Evolutionary conservation across 139 green algal species (phyloP), one percentile per base, ranked within the genome.

Genomic region (Picochlorum sp.): DNA sequence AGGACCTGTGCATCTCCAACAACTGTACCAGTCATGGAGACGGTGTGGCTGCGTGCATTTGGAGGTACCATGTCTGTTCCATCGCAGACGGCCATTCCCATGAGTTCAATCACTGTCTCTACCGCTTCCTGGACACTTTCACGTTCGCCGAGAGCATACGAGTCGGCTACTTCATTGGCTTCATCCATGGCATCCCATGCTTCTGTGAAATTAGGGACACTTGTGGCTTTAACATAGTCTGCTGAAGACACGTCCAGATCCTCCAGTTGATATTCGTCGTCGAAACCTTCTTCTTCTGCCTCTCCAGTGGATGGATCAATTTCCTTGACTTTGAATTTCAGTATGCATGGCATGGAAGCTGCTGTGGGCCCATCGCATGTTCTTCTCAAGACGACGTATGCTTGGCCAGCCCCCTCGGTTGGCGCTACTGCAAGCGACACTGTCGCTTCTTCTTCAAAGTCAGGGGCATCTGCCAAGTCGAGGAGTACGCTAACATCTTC

Each of bases 211-310:
- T 96, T 96, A 51, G 79, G 28, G 44, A 95, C 60, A 6, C 13
- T 11, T 8, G 71, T 67, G 11, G 76, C 75, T 58, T 83, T 84
- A 30, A 98, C 76, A 74, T 96, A 99, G 80, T 99, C 91, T 3
- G 77, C 71, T 0, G 82, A 51, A 0, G 68, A 65, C 3, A 83
- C 30, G 63, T 94, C 85, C 31, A 96, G 24, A 55, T 97, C 92
- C 76, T 98, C 92, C 63, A 98, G 77, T 73, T 90, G 82, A 78
- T 99, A 99, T 83, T 99, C 94, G 63, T 99, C 94, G 30, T 94
- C 88, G 60, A 96, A 99, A 4, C 94, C 88, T 9, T 94, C 85
- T 76, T 95, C 89, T 72, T 95, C 89, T 2, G 80, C 78, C 65
- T 95, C 88, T 69, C 92, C 92, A 44, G 82, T 94, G 10, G 71